Base-by-base conservation (phyloP, 1,139 yeast species). In the Zygotorulaspora mrakii region DNA sequence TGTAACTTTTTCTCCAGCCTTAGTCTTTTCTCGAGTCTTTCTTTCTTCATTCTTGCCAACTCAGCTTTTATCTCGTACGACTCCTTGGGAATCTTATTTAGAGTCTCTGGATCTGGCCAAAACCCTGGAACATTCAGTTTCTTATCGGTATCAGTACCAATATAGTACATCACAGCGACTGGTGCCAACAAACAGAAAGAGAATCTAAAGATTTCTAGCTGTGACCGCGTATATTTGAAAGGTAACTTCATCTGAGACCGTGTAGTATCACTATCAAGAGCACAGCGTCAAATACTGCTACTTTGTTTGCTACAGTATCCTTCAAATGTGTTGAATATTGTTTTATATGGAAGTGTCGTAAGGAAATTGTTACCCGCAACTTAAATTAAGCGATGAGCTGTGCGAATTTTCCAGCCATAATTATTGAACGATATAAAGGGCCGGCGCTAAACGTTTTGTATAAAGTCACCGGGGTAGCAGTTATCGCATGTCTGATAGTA, bases 51-150 rank as follows among this genome's bases (percentile, higher is more conserved):
- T 58, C 96, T 74, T 13, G 95, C 95, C 33, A 88, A 70, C 62
- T 89, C 97, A 0, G 94, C 91, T 57, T 85, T 82, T 48, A 88
- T 86, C 59, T 89, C 96, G 54, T 83, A 86, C 7, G 89, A 89
- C 59, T 88, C 96, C 59, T 87, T 89, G 2, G 96, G 97, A 26
- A 89, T 81, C 64, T 84, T 83, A 60, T 88, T 87, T 53, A 87
- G 73, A 2, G 96, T 82, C 25, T 84, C 83, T 27, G 96, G 96
- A 63, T 88, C 96, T 1, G 97, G 97, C 95, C 95, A 87, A 65
- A 86, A 88, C 12, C 95, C 95, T n/a, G 95, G 94, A 40, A 88
- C 79, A 59, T 87, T 86, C 62, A 89, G 79, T 67, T 87, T 88
- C 53, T 73, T 77, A 62, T 89, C 95, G 1, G 96, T 83, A 54